A percentile compares a stretch with the other conserved stretches of the same genome.
Conservation (phyloP, 306 rosid genomes). For the Cotoneaster glaucophyllus region DNA sequence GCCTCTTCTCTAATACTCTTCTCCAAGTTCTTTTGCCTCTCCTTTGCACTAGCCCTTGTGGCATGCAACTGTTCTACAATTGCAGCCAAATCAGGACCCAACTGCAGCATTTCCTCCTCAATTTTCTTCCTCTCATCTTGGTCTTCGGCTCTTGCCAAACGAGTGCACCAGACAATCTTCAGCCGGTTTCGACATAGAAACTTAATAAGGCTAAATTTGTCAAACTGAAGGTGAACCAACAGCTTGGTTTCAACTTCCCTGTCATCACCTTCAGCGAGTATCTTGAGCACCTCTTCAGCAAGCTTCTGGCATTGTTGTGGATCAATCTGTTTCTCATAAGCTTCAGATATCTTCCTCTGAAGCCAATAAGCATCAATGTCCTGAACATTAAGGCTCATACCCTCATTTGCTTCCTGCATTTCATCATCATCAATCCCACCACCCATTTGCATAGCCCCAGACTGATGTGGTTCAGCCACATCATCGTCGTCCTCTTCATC, state of each 20-base stretch:
- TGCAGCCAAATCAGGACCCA: conserved; percentile 60
- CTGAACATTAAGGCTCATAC: conserved; percentile 81
- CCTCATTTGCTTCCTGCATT: conserved; percentile 73
- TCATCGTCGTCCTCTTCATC: conserved; percentile 79
- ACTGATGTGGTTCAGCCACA: conserved; percentile 44
- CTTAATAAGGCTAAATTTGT: conserved; percentile 72
- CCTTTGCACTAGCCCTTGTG: conserved; percentile 81
- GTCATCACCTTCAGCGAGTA: conserved; percentile 77
- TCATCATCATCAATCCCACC: conserved; percentile 90
- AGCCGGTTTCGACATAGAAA: conserved; percentile 58
- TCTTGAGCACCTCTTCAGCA: conserved; percentile 76
- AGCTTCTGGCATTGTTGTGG: conserved; percentile 85
- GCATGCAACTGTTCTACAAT: conserved; percentile 89
- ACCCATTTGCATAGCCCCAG: conserved; percentile 88
- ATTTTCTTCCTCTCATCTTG: conserved; percentile 73
- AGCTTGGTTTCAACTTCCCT: conserved; percentile 73
- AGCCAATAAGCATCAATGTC: conserved; percentile 98
- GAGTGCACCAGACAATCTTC: conserved; percentile 91
- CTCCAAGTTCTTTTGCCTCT: conserved; percentile 87
- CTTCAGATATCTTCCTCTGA: conserved; percentile 91
- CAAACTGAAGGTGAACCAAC: conserved; percentile 56
- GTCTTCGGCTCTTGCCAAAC: conserved; percentile 78
- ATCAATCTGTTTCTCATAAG: conserved; percentile 82
- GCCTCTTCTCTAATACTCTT: conserved; percentile 94
- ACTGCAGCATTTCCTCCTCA: conserved; percentile 81